These are phyloP conservation scores for Dissophora globulifera DNA, from an alignment of 192 early-diverging fungal species.

Conservation along the genomic window DNA sequence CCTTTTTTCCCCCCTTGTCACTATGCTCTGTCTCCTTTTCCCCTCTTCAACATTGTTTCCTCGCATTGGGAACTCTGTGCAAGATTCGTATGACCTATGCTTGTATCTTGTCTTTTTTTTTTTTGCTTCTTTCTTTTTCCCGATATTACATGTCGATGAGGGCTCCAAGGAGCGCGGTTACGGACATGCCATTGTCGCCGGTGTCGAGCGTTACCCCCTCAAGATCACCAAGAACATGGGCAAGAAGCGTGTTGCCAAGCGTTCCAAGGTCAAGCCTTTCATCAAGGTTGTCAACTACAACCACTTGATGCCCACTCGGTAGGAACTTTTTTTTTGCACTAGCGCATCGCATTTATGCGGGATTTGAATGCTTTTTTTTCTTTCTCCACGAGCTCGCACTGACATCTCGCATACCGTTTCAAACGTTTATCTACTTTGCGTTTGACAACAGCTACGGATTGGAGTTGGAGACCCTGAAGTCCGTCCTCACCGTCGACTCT, in stretches of 20 bases:
- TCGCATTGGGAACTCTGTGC: slow-evolving; percentile 47
- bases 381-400: no score
- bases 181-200: slow-evolving; percentile 98
- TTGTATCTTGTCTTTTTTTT: slow-evolving; percentile 20
- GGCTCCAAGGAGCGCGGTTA: slow-evolving; percentile 97
- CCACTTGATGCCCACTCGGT: slow-evolving; percentile 99
- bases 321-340: slow-evolving; percentile 21
- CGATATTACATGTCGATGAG: slow-evolving; percentile 82
- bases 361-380: no score
- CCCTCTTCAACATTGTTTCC: slow-evolving; percentile 19
- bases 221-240: slow-evolving; percentile 98
- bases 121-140: slow-evolving; percentile 2
- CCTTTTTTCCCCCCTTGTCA: background rate
- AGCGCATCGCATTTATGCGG: no score
- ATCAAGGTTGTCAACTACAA: slow-evolving; percentile 99
- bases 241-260: slow-evolving; percentile 94
- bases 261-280: slow-evolving; percentile 99
- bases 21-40: background rate
- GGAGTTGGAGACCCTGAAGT: slow-evolving; percentile 95
- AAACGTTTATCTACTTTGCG: background rate
- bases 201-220: slow-evolving; percentile 96
- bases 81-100: slow-evolving; percentile 56
- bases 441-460: slow-evolving; percentile 79
- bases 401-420: no score
- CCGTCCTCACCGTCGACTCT: slow-evolving; percentile 82